Evolutionary conservation across 2,329 filamentous ascomycete species (phyloP).

Genomic region (Didymella segeticola): DNA sequence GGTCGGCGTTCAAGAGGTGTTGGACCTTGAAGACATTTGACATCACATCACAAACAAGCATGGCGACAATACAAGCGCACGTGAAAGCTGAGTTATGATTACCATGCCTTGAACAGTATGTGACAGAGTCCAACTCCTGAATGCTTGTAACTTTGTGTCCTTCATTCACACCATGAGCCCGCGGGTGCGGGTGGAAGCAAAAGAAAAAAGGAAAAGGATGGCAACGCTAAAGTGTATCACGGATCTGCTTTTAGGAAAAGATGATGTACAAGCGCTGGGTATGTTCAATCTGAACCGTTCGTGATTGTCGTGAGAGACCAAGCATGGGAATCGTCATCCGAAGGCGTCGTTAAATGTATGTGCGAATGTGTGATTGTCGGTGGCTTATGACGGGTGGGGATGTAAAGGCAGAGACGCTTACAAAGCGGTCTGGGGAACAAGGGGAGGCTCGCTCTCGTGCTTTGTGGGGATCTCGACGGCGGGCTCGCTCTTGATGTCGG

Average conservation of each 20-base stretch:
- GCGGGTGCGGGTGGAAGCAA: slow-evolving; percentile 6
- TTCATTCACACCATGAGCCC: slow-evolving; percentile 1
- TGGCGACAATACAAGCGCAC: not conserved
- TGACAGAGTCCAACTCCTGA: slow-evolving; percentile 14
- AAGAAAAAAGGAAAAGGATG: slow-evolving; percentile 24
- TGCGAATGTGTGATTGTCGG: slow-evolving; percentile 12
- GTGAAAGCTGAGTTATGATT: slow-evolving; percentile 5
- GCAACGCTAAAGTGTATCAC: slow-evolving; percentile 32
- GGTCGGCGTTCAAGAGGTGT: not conserved
- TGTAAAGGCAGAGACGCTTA: slow-evolving; percentile 20
- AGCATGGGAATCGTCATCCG: slow-evolving; percentile 30
- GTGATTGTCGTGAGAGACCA: slow-evolving; percentile 27
- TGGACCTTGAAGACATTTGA: not conserved
- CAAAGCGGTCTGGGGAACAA: slow-evolving; percentile 37
- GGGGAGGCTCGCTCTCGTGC: slow-evolving; percentile 25
- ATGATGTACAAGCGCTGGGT: slow-evolving; percentile 30
- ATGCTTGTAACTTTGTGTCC: slow-evolving; percentile 10
- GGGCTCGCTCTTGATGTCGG: slow-evolving; percentile 26
- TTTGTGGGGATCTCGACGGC: slow-evolving; percentile 21
- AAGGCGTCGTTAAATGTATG: slow-evolving; percentile 30
- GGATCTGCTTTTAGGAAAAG: slow-evolving; percentile 37
- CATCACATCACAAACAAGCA: not conserved
- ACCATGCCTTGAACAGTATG: slow-evolving; percentile 11
- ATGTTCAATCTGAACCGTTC: slow-evolving; percentile 40
- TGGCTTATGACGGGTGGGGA: not conserved